Evolutionary conservation across 1,284 basidiomycete species (phyloP), one percentile per base, ranked within the genome.

Genomic region (Ustilago trichophora): DNA sequence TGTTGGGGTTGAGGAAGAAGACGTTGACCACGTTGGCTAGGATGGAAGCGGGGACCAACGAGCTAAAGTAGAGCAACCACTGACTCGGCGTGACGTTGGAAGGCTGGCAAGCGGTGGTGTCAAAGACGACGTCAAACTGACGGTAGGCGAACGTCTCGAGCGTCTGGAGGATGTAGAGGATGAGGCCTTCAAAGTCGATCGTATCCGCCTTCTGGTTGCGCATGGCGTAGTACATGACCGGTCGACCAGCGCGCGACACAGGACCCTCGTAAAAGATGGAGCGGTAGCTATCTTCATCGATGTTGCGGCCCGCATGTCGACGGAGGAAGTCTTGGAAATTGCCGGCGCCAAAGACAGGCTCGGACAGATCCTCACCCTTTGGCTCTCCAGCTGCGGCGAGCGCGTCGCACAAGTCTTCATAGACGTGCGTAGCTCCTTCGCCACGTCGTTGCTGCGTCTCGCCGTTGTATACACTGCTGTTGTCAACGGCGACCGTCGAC

Each of bases 161-260:
- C 22, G 67, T 55, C 49, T 73, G 62, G 1, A 78, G 43, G 22
- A 71, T 47, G 44, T 76, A 68, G 29, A 72, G 50, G 27, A 93
- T 88, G 32, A 97, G 82, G 3, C 93, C 82, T 73, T 95, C 92
- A 27, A 93, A 87, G 77, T 96, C 92, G 38, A 93, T 84, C 0
- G 88, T 87, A 72, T 92, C 91, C 1, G 91, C 89, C 62, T 91
- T 88, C 37, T 93, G 86, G 66, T 63, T 65, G n/a, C 43, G 51
- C 52, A 88, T 64, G 43, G 82, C 77, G 44, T 83, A 82, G 75
- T 83, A 84, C 70, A 84, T 83, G 7, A 84, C 83, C 10, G 83
- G 79, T 13, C 79, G 73, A 6, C 83, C 83, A 32, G 76, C 80
- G 75, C 82, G 71, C 15, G 54, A 66, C 1, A 68, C 41, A 8